Evolutionary conservation across 495 filamentous ascomycete species (phyloP).

Genomic region (Penicillium subrubescens): DNA sequence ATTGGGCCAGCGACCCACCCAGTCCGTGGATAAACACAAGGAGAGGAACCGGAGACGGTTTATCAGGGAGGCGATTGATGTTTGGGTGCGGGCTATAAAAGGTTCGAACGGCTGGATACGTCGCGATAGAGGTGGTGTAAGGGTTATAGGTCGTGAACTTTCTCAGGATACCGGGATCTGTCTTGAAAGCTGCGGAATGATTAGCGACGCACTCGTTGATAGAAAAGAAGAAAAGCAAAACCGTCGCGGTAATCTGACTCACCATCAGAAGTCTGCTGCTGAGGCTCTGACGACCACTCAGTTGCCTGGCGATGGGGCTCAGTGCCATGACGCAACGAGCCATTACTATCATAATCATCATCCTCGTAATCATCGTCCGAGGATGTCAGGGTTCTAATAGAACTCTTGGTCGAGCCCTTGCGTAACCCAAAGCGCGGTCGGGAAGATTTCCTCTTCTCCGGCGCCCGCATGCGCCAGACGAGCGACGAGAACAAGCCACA

Average conservation of each 20-base stretch:
- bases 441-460: conserved; percentile 11
- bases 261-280: conserved; percentile 39
- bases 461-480: conserved; percentile 30
- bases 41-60: conserved; percentile 74
- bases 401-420: conserved; percentile 32
- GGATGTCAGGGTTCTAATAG: conserved; percentile 39
- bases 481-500: conserved; percentile 44
- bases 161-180: conserved; percentile 75
- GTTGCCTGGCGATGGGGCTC: conserved; percentile 22
- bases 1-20: conserved; percentile 87
- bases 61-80: conserved; percentile 70
- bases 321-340: conserved; percentile 38
- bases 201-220: conserved; percentile 4
- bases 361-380: conserved; percentile 50
- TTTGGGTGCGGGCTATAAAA: conserved; percentile 84
- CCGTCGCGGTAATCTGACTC: conserved; percentile 3
- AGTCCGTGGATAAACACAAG: conserved; percentile 91
- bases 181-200: conserved; percentile 37
- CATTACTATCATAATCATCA: conserved; percentile 45
- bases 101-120: conserved; percentile 76
- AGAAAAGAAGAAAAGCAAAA: background rate
- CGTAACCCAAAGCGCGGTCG: conserved; percentile 28
- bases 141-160: conserved; percentile 72
- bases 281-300: conserved; percentile 25
- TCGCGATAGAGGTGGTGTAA: conserved; percentile 68